Evolutionary conservation across 2,329 filamentous ascomycete genomes (phyloP).

Genomic region (Lachnellula occidentalis): DNA sequence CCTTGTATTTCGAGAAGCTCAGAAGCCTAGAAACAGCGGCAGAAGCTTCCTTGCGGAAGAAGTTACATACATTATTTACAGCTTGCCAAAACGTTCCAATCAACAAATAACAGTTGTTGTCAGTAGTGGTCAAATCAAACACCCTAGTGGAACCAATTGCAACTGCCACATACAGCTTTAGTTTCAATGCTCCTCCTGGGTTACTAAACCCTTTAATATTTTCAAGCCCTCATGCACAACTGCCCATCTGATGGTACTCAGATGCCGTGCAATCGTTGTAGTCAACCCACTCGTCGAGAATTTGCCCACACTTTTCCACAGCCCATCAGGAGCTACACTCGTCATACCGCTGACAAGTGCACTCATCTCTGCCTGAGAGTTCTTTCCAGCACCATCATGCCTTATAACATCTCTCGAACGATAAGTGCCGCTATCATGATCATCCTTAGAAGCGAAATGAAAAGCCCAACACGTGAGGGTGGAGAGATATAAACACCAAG

Average conservation of each 20-base stretch:
- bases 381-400: slow-evolving; percentile 46
- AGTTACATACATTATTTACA: too few relatives aligned
- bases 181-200: not conserved
- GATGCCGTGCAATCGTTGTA: slow-evolving; percentile 47
- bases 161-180: too few relatives aligned
- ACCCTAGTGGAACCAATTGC: too few relatives aligned
- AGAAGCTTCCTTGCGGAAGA: too few relatives aligned
- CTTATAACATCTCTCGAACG: not conserved
- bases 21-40: too few relatives aligned
- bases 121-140: too few relatives aligned
- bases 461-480: slow-evolving; percentile 54
- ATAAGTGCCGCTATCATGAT: not conserved
- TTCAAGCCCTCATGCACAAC: slow-evolving; percentile 57
- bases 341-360: slow-evolving; percentile 36
- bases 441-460: slow-evolving; percentile 38
- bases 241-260: slow-evolving; percentile 55
- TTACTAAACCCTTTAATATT: slow-evolving; percentile 40
- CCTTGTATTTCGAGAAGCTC: too few relatives aligned
- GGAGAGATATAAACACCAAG: slow-evolving; percentile 57
- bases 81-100: too few relatives aligned
- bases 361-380: slow-evolving; percentile 44
- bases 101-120: too few relatives aligned
- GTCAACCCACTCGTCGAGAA: slow-evolving; percentile 48
- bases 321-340: slow-evolving; percentile 27
- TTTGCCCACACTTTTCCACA: slow-evolving; percentile 36